Percentiles rank a stretch among this genome's conserved stretches.
Evolutionary conservation across 495 filamentous ascomycete genomes (phyloP).

Genomic region (Poronia punctata): DNA sequence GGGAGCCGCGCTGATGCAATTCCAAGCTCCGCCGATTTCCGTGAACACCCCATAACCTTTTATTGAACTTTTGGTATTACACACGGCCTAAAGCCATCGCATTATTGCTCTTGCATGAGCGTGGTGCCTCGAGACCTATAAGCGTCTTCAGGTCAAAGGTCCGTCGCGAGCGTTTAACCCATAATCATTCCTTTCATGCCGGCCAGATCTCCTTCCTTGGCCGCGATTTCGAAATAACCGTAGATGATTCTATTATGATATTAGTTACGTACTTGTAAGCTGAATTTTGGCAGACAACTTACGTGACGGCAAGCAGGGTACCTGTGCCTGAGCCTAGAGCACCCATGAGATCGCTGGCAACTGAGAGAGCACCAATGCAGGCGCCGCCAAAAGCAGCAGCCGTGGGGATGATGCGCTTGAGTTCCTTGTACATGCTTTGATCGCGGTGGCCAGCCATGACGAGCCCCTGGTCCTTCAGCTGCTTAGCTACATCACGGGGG

Average conservation of each 20-base stretch:
- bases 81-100: constrained; percentile 19
- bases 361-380: constrained; percentile 95
- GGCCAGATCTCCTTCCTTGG: constrained; percentile 91
- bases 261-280: constrained; percentile 12
- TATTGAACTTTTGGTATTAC: constrained; percentile 24
- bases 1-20: constrained; percentile 22
- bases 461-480: constrained; percentile 98
- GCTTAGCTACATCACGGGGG: constrained; percentile 97
- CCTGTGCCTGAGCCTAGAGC: constrained; percentile 95
- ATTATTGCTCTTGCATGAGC: constrained; percentile 18
- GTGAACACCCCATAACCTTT: constrained; percentile 26
- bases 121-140: constrained; percentile 7
- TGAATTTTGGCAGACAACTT: constrained; percentile 40
- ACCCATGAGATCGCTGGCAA: constrained; percentile 91
- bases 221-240: constrained; percentile 97
- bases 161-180: constrained; percentile 35
- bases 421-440: constrained; percentile 99
- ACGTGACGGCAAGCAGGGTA: constrained; percentile 98
- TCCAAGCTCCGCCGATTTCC: constrained; percentile 22
- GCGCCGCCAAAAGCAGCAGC: constrained; percentile 98
- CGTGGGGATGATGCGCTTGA: constrained; percentile 98
- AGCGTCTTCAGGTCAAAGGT: constrained; percentile 7
- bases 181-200: constrained; percentile 87
- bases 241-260: constrained; percentile 74
- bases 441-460: constrained; percentile 99